Percentiles rank a stretch among this genome's conserved stretches.
These are phyloP conservation scores for Penicillium sp. DNA, from an alignment of 2,329 filamentous ascomycete genomes.

Conservation along the genomic window DNA sequence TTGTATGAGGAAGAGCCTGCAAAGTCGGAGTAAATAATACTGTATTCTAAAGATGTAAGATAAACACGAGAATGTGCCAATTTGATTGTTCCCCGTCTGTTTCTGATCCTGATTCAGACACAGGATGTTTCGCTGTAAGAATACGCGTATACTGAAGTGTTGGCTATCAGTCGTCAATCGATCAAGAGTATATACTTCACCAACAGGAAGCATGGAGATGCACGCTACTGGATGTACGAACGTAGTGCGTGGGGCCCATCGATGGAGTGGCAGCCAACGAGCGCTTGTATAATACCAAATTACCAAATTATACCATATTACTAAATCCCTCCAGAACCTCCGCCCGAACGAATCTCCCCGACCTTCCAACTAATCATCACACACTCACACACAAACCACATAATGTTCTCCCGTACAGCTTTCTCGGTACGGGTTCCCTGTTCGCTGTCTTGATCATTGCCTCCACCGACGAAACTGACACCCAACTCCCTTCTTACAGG, in stretches of 20 bases:
- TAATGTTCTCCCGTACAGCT: slow-evolving; percentile 36
- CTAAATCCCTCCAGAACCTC: background rate
- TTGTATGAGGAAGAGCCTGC: slow-evolving; percentile 28
- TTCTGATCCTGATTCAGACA: too few relatives aligned
- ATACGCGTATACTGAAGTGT: background rate
- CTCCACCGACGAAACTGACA: background rate
- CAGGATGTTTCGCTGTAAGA: background rate
- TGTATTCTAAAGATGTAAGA: slow-evolving; percentile 12
- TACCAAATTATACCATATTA: background rate
- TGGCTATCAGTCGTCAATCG: background rate
- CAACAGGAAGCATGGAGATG: background rate
- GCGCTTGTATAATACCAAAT: slow-evolving; percentile 22
- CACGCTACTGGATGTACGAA: background rate
- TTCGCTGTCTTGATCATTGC: background rate
- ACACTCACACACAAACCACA: background rate
- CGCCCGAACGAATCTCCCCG: slow-evolving; percentile 7
- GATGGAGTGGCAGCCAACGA: slow-evolving; percentile 18
- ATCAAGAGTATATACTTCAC: background rate
- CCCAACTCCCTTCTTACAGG: slow-evolving; percentile 20
- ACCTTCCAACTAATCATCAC: slow-evolving; percentile 5
- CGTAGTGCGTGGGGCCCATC: slow-evolving; percentile 17
- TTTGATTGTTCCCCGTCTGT: background rate
- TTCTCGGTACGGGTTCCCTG: slow-evolving; percentile 23
- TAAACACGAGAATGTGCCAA: background rate
- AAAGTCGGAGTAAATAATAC: slow-evolving; percentile 10